Percentiles rank a stretch among this genome's conserved stretches.
Evolutionary conservation across 371 early-diverging fungal genomes (phyloP).

Genomic region (Dipsacomyces acuminosporus): DNA sequence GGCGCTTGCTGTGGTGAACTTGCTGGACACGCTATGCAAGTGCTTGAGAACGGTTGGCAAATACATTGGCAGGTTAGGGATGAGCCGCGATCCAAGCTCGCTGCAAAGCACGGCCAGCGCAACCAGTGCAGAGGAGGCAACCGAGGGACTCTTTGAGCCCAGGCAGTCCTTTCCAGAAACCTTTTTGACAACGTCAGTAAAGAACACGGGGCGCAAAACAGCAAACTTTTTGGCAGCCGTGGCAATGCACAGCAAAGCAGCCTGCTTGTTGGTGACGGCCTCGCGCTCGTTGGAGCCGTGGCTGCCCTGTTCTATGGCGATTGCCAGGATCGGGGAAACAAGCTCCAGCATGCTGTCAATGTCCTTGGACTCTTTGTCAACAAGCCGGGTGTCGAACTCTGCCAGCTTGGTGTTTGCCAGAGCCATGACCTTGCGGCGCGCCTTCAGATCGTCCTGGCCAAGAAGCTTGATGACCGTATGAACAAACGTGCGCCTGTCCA

Average conservation of each 20-base stretch:
- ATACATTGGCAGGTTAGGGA: constrained; percentile 78
- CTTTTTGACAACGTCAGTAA: constrained; percentile 55
- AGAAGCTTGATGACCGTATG: constrained; percentile 64
- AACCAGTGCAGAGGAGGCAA: constrained; percentile 68
- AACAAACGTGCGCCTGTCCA: constrained; percentile 70
- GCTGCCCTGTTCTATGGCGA: constrained; percentile 43
- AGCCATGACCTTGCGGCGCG: constrained; percentile 76
- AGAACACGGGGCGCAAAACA: constrained; percentile 56
- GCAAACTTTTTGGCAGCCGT: constrained; percentile 67
- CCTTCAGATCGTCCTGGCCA: constrained; percentile 57
- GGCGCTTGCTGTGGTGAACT: constrained; percentile 5
- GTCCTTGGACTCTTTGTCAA: constrained; percentile 28
- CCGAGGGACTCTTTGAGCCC: constrained; percentile 51
- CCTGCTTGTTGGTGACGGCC: constrained; percentile 67
- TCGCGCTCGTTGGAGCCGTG: constrained; percentile 46
- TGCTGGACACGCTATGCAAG: constrained; percentile 16
- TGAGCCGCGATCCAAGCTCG: constrained; percentile 75
- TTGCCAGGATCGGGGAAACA: constrained; percentile 48
- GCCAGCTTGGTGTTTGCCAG: constrained; percentile 68
- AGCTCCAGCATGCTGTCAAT: constrained; percentile 50
- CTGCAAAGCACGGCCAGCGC: constrained; percentile 67
- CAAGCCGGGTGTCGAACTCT: constrained; percentile 26
- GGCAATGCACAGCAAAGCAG: constrained; percentile 72
- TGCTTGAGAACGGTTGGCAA: constrained; percentile 57
- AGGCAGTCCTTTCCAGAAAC: constrained; percentile 59